Evolutionary conservation across 345 rosid species (phyloP), one percentile per base, ranked within the genome.

Genomic region (Pelargonium nanum): DNA sequence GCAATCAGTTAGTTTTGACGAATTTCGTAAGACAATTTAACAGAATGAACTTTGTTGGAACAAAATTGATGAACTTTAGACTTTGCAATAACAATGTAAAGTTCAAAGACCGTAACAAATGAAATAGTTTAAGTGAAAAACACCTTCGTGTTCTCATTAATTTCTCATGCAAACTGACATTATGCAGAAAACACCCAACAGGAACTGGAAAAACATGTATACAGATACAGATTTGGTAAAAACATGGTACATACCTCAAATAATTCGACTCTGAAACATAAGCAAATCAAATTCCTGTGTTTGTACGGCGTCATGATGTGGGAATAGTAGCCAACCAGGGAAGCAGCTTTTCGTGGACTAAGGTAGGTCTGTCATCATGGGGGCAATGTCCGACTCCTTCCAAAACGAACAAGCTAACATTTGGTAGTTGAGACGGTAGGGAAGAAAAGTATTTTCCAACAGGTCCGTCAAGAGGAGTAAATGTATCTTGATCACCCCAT

Each of bases 331-430:
- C 80, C 57, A 91, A 60, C 98, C 98, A 86, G 13, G 98, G 95
- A 48, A 91, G 90, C 67, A 91, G 66, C 65, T 79, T 80, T 2
- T 76, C 70, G 26, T 88, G 96, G 22, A 91, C 92, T 70, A 85
- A 78, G 13, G 81, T 79, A 0, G 96, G 96, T 30, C 79, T 76
- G 71, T 88, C 98, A 55, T 91, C 98, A 72, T 88, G 90, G 23
- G 96, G 98, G 61, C 95, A 86, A 30, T 91, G 95, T 30, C 98
- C 95, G 20, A 81, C 98, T 5, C 88, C 98, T 79, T 77, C 76
- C 61, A 91, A 63, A 57, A 88, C 75, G 24, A 58, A 65, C 28
- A 91, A 79, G 62, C 26, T 82, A 57, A 88, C 85, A 34, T 91
- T 91, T 22, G 89, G 71, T 2, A 68, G 59, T 62, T 75, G 68